Base-by-base conservation (phyloP, 2,329 filamentous ascomycete species). In the Orbilia brochopaga region DNA sequence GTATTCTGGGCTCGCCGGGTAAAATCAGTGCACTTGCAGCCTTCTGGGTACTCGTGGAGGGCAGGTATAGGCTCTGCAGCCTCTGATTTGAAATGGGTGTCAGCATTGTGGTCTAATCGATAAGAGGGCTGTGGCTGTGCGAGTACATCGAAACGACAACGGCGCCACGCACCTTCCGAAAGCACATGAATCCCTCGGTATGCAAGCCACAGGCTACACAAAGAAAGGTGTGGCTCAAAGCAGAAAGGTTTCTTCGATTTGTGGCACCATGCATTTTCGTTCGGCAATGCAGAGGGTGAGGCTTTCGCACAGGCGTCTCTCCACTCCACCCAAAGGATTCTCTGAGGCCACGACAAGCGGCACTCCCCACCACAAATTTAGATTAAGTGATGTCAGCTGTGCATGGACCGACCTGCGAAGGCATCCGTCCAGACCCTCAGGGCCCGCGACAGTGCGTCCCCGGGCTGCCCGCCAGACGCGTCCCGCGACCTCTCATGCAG, bases 251-350 rank as follows among this genome's bases (percentile, higher is more conserved):
- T 32, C 27, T 24, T 13, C 23, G 21, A 42, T 42, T 17, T 44
- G 58, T 61, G 58, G 23, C 48, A 30, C 27, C 44, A 19, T 27
- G n/a, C n/a, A 30, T 42, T 61, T n/a, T n/a, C n/a, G 27, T 42
- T 48, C 17, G 15, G 37, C n/a, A 15, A 54, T 35, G 32, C n/a
- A n/a, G 17, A 44, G 60, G 24, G 51, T 63, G 27, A 70, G 66
- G 66, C 66, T 52, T 70, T 64, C 66, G 32, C 53, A 51, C 51
- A 70, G 66, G 66, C 66, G 51, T 6, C 42, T 51, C 52, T 54
- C 13, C 44, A 60, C 46, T 46, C 35, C 54, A 59, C 66, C 66
- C 53, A 70, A 59, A 70, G 66, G 66, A 70, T 70, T 58, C 66
- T 59, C 66, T 51, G 58, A 40, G 13, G 30, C 19, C 30, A 40